A percentile compares a stretch with the other conserved stretches of the same genome.
Evolutionary conservation across 1,284 basidiomycete genomes (phyloP).

Genomic region (Leccinum subrobustum): DNA sequence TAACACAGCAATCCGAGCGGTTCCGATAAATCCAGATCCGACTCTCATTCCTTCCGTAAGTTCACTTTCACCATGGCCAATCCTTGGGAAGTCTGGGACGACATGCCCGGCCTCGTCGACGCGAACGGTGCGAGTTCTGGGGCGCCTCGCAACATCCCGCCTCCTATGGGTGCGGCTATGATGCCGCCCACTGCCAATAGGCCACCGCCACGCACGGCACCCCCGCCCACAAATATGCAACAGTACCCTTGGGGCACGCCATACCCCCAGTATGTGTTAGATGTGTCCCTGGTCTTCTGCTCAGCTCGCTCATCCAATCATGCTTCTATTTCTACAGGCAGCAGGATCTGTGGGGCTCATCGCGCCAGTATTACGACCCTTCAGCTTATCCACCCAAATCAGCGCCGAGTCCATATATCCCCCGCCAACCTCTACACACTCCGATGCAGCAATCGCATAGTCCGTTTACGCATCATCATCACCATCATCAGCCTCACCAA

Average conservation of each 20-base stretch:
- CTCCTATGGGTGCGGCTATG: slow-evolving; percentile 22
- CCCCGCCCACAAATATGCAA: neutral
- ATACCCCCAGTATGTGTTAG: slow-evolving; percentile 14
- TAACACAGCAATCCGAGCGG: slow-evolving; percentile 21
- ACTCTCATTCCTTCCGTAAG: neutral
- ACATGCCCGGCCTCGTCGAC: slow-evolving; percentile 30
- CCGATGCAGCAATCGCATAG: slow-evolving; percentile 11
- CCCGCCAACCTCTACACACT: slow-evolving; percentile 17
- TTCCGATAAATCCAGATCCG: slow-evolving; percentile 20
- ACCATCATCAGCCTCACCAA: slow-evolving; percentile 7
- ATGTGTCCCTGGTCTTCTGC: neutral
- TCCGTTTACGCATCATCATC: slow-evolving; percentile 12
- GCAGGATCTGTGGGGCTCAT: slow-evolving; percentile 17
- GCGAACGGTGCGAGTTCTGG: slow-evolving; percentile 6
- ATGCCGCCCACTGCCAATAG: slow-evolving; percentile 3
- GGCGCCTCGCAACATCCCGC: slow-evolving; percentile 21
- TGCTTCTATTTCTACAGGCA: slow-evolving; percentile 10
- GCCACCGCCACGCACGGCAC: slow-evolving; percentile 13
- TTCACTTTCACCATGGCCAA: slow-evolving; percentile 18
- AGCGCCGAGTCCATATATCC: slow-evolving; percentile 33
- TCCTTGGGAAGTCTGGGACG: slow-evolving; percentile 22
- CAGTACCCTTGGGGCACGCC: slow-evolving; percentile 21
- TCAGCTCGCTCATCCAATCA: slow-evolving; percentile 4
- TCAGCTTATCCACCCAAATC: slow-evolving; percentile 19
- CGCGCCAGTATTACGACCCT: slow-evolving; percentile 2